Evolutionary conservation across 2,329 filamentous ascomycete genomes (phyloP).

Genomic region (Monosporascus sp.): DNA sequence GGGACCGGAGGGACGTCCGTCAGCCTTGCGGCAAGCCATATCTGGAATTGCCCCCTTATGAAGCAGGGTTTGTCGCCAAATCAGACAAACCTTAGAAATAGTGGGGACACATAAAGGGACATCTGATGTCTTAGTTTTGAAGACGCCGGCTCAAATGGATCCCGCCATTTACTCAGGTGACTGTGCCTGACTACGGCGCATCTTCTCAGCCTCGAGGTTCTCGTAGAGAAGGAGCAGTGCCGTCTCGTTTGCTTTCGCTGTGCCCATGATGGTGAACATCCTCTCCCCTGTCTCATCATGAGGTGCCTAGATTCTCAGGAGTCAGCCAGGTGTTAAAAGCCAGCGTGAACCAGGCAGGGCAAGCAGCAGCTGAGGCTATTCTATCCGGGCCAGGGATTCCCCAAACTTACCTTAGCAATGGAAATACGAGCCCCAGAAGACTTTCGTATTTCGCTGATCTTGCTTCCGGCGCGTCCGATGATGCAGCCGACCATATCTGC

Average conservation of each 20-base stretch:
- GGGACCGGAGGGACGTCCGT: constrained; percentile 31
- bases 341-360: neutral
- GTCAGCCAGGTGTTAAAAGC: constrained; percentile 8
- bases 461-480: constrained; percentile 89
- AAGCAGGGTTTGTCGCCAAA: constrained; percentile 42
- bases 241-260: constrained; percentile 87
- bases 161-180: constrained; percentile 40
- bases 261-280: constrained; percentile 99
- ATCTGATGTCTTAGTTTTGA: constrained; percentile 27
- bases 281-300: constrained; percentile 97
- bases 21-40: constrained; percentile 60
- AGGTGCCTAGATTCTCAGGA: constrained; percentile 51
- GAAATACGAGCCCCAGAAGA: constrained; percentile 94
- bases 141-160: constrained; percentile 11
- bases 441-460: constrained; percentile 98
- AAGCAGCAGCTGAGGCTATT: neutral
- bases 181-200: constrained; percentile 81
- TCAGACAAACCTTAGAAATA: constrained; percentile 41
- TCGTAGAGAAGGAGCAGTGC: constrained; percentile 95
- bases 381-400: neutral
- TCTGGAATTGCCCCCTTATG: constrained; percentile 45
- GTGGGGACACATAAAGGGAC: constrained; percentile 22
- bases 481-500: constrained; percentile 99
- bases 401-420: constrained; percentile 70
- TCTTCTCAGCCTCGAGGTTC: constrained; percentile 98